Conservation (phyloP, 1,139 yeast species). For the Casaregolazyma lundiana region DNA sequence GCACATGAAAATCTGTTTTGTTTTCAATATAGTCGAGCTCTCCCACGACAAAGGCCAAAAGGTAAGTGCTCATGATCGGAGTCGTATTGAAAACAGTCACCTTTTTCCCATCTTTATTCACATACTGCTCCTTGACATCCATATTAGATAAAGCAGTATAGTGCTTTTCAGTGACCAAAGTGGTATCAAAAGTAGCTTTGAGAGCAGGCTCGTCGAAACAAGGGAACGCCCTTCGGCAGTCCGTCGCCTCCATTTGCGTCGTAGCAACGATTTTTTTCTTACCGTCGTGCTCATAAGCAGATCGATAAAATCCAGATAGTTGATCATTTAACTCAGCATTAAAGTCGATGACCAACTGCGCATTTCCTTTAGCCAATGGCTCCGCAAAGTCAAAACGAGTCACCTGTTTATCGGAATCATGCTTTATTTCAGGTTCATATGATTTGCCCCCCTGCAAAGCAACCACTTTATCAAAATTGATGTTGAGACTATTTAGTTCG, state of each 20-base stretch:
- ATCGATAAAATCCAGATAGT: constrained; percentile 86
- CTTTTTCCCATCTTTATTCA: constrained; percentile 27
- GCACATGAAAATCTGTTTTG: constrained; percentile 47
- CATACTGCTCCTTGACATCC: constrained; percentile 44
- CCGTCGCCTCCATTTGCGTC: constrained; percentile 88
- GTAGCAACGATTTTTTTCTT: constrained; percentile 63
- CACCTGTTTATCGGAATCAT: constrained; percentile 14
- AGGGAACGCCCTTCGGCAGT: constrained; percentile 88
- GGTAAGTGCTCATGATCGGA: constrained; percentile 73
- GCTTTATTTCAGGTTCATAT: constrained; percentile 16
- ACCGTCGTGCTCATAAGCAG: constrained; percentile 57
- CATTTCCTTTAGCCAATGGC: constrained; percentile 25
- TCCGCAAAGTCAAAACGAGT: constrained; percentile 11
- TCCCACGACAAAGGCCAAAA: constrained; percentile 74
- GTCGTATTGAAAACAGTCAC: constrained; percentile 47
- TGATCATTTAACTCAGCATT: constrained; percentile 51
- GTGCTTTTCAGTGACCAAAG: constrained; percentile 54
- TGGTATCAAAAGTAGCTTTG: constrained; percentile 74
- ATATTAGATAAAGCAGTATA: constrained; percentile 74
- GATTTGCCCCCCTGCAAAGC: constrained; percentile 14
- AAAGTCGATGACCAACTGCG: constrained; percentile 40
- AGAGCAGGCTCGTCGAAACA: constrained; percentile 84
- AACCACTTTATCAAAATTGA: constrained; percentile 15
- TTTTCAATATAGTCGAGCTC: constrained; percentile 68
- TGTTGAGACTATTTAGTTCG: constrained; percentile 35